phyloP scores from a whole-genome alignment of 768 basidiomycete genomes.

The Kwoniella sp. region DNA sequence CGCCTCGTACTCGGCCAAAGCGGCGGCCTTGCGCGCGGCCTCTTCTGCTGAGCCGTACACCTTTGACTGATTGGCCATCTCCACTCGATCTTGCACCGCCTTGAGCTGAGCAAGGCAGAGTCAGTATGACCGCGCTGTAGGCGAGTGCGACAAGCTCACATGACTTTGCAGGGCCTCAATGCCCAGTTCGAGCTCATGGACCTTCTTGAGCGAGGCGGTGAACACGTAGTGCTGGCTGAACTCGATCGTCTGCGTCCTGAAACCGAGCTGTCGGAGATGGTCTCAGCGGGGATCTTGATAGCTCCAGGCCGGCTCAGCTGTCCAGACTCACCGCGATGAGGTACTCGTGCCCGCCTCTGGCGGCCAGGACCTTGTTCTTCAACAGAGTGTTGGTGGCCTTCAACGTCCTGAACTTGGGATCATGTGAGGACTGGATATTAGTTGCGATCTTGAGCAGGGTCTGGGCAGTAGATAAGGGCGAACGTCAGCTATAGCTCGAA shows the following conservation, averaged over 20 bases:
- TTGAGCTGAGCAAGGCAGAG: conserved; percentile 11
- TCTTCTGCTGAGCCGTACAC: conserved; percentile 18
- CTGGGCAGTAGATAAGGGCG: conserved; percentile 11
- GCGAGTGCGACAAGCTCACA: conserved; percentile 19
- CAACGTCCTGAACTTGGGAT: conserved; percentile 34
- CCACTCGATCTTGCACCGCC: conserved; percentile 20
- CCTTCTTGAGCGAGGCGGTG: conserved; percentile 21
- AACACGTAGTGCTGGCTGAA: conserved; percentile 29
- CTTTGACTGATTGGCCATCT: conserved; percentile 5
- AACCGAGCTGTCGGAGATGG: conserved; percentile 33
- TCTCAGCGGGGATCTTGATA: too few relatives aligned
- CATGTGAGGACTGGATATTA: conserved; percentile 30
- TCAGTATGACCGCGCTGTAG: background rate
- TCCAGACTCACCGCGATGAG: conserved; percentile 36
- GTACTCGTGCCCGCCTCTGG: conserved; percentile 38
- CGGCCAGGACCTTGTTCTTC: conserved; percentile 35
- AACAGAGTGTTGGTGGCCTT: conserved; percentile 31
- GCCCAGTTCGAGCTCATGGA: conserved; percentile 35
- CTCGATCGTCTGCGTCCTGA: conserved; percentile 32
- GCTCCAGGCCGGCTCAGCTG: too few relatives aligned
- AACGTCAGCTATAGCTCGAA: background rate
- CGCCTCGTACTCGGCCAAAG: conserved; percentile 32
- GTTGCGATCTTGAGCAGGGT: conserved; percentile 41
- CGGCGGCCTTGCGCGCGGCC: conserved; percentile 27
- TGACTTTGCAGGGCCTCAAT: conserved; percentile 28